Percentiles rank a stretch among this genome's conserved stretches.
phyloP scores from a whole-genome alignment of 257 asterid species.

The Salvia rosmarinus region DNA sequence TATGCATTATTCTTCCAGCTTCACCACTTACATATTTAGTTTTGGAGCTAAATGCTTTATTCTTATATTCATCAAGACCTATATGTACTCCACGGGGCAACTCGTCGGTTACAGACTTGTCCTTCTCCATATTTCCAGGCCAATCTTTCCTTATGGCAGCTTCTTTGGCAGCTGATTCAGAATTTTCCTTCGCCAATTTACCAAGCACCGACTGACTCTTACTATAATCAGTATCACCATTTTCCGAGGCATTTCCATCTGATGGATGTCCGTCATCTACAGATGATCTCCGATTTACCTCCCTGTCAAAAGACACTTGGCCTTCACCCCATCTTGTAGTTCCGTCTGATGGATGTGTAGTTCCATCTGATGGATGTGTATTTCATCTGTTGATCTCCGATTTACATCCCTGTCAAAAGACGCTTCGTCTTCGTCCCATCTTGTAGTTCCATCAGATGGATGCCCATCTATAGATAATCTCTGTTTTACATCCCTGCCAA shows the following conservation, averaged over 20 bases:
- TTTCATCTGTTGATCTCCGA: constrained; percentile 31
- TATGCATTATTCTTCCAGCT: constrained; percentile 66
- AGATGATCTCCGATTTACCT: constrained; percentile 35
- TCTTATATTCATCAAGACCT: constrained; percentile 84
- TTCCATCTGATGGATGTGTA: constrained; percentile 34
- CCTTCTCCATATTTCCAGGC: constrained; percentile 45
- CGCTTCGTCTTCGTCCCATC: constrained; percentile 51
- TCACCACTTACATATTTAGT: constrained; percentile 46
- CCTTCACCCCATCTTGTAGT: constrained; percentile 52
- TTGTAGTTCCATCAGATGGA: constrained; percentile 22
- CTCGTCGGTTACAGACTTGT: constrained; percentile 44
- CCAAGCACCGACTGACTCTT: constrained; percentile 35
- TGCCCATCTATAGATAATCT: constrained; percentile 29
- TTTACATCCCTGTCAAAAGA: constrained; percentile 35
- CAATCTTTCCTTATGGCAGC: constrained; percentile 38
- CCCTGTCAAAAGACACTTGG: constrained; percentile 36
- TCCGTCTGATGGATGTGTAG: constrained; percentile 2
- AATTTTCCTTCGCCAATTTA: constrained; percentile 24
- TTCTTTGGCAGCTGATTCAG: constrained; percentile 43
- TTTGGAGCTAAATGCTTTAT: constrained; percentile 65
- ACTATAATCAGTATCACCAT: constrained; percentile 35
- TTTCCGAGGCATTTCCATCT: constrained; percentile 34
- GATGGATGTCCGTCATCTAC: constrained; percentile 35
- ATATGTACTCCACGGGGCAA: constrained; percentile 53
- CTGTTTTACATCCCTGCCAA: constrained; percentile 36